phyloP scores from a whole-genome alignment of 73 alveolate species.

The Uronychia binucleata region DNA sequence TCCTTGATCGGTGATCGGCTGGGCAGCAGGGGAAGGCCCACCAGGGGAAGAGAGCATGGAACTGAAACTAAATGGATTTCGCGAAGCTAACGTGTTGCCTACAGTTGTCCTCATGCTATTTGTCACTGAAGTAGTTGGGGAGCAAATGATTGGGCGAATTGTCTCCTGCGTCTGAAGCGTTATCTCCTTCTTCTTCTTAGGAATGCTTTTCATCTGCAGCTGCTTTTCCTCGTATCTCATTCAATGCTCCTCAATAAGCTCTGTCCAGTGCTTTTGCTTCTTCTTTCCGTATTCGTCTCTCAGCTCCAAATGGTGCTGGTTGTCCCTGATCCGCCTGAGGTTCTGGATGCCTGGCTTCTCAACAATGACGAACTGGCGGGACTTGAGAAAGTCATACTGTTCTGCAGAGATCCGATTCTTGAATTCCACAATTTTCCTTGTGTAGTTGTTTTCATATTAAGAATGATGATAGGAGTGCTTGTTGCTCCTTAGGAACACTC shows the following conservation, averaged over 20 bases:
- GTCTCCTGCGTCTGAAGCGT: too few species aligned
- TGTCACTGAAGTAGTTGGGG: too few species aligned
- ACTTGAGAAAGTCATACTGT: not conserved
- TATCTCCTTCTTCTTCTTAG: not conserved
- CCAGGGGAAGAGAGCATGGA: not conserved
- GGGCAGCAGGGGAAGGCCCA: not conserved
- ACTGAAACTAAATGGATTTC: not conserved
- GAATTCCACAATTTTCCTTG: not conserved
- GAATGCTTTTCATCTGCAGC: not conserved
- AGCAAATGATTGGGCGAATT: too few species aligned
- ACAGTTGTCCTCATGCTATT: not conserved
- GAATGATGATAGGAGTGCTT: not conserved
- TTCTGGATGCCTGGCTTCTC: not conserved
- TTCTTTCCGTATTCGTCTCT: not conserved
- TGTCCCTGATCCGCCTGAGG: too few species aligned
- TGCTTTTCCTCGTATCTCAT: not conserved
- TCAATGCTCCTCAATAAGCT: not conserved
- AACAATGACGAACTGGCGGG: not conserved
- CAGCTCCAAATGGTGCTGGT: too few species aligned
- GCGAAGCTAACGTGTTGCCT: not conserved
- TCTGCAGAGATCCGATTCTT: not conserved
- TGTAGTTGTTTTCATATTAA: not conserved
- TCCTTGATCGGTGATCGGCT: not conserved
- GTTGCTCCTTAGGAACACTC: not conserved
- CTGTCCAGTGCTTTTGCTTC: not conserved